Evolutionary conservation across 345 rosid genomes (phyloP), one percentile per base, ranked within the genome.

Genomic region (Luvunga scandens): DNA sequence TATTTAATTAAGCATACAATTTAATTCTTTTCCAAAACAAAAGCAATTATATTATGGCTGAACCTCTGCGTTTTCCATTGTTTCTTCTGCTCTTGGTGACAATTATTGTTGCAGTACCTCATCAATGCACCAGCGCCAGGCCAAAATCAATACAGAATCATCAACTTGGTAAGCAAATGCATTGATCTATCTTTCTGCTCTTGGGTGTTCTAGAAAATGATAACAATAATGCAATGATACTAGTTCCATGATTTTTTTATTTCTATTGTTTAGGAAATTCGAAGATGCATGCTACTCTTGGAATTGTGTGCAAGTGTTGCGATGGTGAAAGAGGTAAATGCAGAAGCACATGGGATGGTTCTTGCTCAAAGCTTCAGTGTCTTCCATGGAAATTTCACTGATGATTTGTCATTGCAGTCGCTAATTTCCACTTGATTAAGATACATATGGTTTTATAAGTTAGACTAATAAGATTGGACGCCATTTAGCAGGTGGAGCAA

Each of bases 271-370:
- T 31, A 85, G 90, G 80, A 38, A 50, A 82, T 79, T 27, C 82
- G 30, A 81, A 77, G 34, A 65, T 45, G 45, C 74, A 78, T 61
- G 86, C 67, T 38, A 75, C 75, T 31, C 66, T 85, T 4, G 90
- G 90, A 64, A 62, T 87, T 56, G 88, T 56, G 18, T 85, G 90
- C 87, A 79, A 81, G 78, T 88, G 90, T n/a, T 88, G 90, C 28
- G 85, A 88, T 79, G 87, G 85, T 27, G 83, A 42, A n/a, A 66
- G 64, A 24, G 88, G 78, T 50, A 83, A 82, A 79, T 88, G 88
- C 66, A 77, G 76, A 56, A 78, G 83, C 56, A 60, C 78, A 38
- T 82, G 87, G 88, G 78, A 84, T 33, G 80, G 77, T 9, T 65
- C 86, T 38, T 88, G 87, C 80, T 42, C 68, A 12, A 85, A 87